Evolutionary conservation across 2,329 filamentous ascomycete species (phyloP).

Genomic region (Penicillium nordicum): DNA sequence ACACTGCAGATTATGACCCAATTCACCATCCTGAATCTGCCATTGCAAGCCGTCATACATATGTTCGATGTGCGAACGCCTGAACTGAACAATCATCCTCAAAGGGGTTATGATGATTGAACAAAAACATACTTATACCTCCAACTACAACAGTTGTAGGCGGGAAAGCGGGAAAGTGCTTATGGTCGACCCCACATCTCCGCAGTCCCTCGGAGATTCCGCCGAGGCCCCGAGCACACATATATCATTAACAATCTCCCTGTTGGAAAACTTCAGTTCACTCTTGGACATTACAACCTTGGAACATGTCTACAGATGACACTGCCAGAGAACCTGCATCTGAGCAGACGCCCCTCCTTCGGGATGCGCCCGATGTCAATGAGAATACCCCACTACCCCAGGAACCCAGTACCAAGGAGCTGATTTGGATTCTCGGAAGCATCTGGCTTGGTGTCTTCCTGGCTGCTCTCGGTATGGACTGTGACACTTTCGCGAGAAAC

Average conservation of each 20-base stretch:
- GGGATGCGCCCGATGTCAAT: conserved; percentile 14
- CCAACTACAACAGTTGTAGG: no score
- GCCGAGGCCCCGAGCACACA: not conserved
- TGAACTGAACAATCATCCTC: no score
- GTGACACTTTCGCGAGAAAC: no score
- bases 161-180: no score
- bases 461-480: conserved; percentile 50
- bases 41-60: no score
- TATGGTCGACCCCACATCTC: not conserved
- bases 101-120: no score
- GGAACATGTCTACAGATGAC: conserved; percentile 7
- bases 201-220: not conserved
- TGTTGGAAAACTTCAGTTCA: not conserved
- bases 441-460: conserved; percentile 56
- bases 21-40: no score
- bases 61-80: no score
- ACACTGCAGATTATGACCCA: no score
- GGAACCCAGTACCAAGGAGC: conserved; percentile 47
- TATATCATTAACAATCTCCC: not conserved
- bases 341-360: conserved; percentile 35
- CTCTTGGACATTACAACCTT: not conserved
- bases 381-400: conserved; percentile 30
- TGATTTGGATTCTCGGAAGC: conserved; percentile 49
- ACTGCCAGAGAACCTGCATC: conserved; percentile 14
- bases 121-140: no score